Evolutionary conservation across 208 protist species (phyloP).

Genomic region (Wallacemonas sp.): DNA sequence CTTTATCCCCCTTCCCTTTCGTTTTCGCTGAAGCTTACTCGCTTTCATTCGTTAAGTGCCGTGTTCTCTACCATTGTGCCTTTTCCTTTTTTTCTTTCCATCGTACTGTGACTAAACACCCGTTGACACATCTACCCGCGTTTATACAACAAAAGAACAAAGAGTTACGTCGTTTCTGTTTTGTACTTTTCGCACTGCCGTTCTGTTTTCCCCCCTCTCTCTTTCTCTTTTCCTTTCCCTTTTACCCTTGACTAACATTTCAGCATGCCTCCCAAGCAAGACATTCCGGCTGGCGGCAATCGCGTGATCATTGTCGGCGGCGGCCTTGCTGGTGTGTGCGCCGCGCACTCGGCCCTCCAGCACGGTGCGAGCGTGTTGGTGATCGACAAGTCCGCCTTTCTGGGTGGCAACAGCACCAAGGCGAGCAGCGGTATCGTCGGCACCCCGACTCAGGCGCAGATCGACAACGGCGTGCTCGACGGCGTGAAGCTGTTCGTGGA

Average conservation of each 20-base stretch:
- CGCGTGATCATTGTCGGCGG: constrained; percentile 67
- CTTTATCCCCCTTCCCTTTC: not conserved
- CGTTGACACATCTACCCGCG: too few species aligned
- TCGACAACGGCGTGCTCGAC: constrained; percentile 56
- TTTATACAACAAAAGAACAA: too few species aligned
- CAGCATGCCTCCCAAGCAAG: constrained; percentile 5
- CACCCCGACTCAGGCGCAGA: constrained; percentile 76
- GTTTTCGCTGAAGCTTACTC: not conserved
- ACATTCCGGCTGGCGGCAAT: constrained; percentile 22
- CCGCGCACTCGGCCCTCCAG: constrained; percentile 48
- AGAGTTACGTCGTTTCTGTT: not conserved
- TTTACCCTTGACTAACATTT: not conserved
- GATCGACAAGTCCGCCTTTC: constrained; percentile 88
- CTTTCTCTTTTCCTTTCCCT: constrained; percentile 10
- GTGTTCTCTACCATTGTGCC: too few species aligned
- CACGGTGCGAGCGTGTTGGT: constrained; percentile 69
- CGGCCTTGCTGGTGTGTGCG: constrained; percentile 61
- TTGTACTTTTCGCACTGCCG: not conserved
- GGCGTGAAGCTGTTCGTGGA: constrained; percentile 45
- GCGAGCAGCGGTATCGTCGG: constrained; percentile 93
- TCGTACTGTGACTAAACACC: too few species aligned
- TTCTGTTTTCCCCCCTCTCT: constrained; percentile 13
- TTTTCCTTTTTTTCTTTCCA: too few species aligned
- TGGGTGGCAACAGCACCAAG: constrained; percentile 89
- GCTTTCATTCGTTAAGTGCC: too few species aligned